phyloP scores from a whole-genome alignment of 2,329 filamentous ascomycete species.

The Cadophora malorum region DNA sequence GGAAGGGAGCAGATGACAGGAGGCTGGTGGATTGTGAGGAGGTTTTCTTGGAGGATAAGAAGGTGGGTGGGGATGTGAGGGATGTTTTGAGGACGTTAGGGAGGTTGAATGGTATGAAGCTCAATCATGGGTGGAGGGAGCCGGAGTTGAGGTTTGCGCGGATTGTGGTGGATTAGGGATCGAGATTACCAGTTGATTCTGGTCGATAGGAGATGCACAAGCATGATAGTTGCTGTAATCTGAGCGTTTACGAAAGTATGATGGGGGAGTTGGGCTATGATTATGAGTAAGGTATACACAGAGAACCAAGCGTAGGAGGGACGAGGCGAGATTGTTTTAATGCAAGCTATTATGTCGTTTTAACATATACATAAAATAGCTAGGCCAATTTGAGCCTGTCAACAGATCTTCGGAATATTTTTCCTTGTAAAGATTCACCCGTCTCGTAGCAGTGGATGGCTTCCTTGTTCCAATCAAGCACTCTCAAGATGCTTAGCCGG shows the following conservation, averaged over 20 bases:
- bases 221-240: background rate
- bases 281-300: background rate
- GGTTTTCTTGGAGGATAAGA: constrained; percentile 7
- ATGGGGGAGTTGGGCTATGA: background rate
- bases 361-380: background rate
- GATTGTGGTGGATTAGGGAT: constrained; percentile 1
- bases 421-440: too few relatives aligned
- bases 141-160: constrained; percentile 23
- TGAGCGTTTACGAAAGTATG: background rate
- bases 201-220: background rate
- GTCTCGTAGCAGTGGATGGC: background rate
- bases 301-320: background rate
- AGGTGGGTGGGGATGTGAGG: constrained; percentile 7
- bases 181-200: background rate
- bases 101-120: constrained; percentile 9
- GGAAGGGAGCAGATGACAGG: background rate
- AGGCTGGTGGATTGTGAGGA: background rate
- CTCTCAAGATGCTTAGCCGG: background rate
- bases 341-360: background rate
- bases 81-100: constrained; percentile 16
- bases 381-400: background rate
- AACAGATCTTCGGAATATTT: background rate
- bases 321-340: background rate
- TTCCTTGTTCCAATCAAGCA: background rate
- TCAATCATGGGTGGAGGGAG: constrained; percentile 16